Base-by-base conservation (phyloP, 345 rosid genomes). In the Citrus reticulata region DNA sequence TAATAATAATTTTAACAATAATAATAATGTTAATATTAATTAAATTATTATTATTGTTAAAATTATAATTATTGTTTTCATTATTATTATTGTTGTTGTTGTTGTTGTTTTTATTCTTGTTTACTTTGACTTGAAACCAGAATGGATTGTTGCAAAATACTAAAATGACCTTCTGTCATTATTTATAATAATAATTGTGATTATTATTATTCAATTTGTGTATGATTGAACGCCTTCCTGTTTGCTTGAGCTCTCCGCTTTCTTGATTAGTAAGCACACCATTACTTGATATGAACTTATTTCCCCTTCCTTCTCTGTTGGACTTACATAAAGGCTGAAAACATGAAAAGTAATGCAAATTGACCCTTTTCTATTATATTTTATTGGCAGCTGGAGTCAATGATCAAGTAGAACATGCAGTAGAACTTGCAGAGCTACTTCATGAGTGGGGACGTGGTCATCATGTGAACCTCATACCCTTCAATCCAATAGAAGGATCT, bases 401-500 rank as follows among this genome's bases (percentile, higher is more conserved):
- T 83, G 98, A 96, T 85, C 80, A 82, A 65, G 87, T 84, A 71
- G 95, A 92, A 83, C 92, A 94, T 58, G 98, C 98, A 1, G 73
- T 70, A 32, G 97, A 94, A 84, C 98, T 96, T 57, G 95, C 97
- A 24, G 95, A 91, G 80, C 84, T 93, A 79, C 93, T 96, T 37
- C 92, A 85, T 68, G 85, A 87, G 78, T 96, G 95, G 94, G 99
- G 97, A 57, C 91, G 86, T 49, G 84, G 85, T 75, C 85, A 90
- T 84, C 99, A 94, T 70, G 99, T 94, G 72, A 96, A 94, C 76
- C 84, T 96, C 82, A 96, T 96, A 78, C 98, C 98, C 27, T 96
- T 90, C 86, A 93, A 96, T 81, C 99, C 95, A 5, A 90, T 96
- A 55, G 95, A 91, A 82, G 98, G 92, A 62, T 91, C 98, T 2